A percentile compares a stretch with the other conserved stretches of the same genome.
Evolutionary conservation across 1,284 basidiomycete species (phyloP).

Genomic region (Sporisorium graminicola): DNA sequence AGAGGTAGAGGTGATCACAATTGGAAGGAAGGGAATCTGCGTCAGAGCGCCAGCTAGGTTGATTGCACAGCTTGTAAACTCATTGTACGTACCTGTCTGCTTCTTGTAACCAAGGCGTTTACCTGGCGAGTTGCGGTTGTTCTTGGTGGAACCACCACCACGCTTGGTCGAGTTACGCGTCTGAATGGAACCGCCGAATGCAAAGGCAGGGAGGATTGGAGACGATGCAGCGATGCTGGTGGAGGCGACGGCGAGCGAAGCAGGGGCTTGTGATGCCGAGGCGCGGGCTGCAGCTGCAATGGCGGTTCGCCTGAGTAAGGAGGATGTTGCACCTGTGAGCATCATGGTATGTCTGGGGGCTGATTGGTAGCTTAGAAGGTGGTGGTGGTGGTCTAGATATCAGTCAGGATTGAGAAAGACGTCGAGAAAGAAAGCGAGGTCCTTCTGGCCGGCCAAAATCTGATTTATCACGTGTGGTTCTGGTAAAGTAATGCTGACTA

Average conservation of each 20-base stretch:
- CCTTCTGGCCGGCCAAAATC: slow-evolving; percentile 22
- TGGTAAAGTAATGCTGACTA: slow-evolving; percentile 16
- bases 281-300: slow-evolving; percentile 26
- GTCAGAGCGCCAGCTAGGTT: not conserved
- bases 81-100: slow-evolving; percentile 32
- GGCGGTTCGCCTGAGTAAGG: slow-evolving; percentile 38
- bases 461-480: slow-evolving; percentile 27
- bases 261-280: slow-evolving; percentile 28
- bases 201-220: slow-evolving; percentile 52
- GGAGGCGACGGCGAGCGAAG: slow-evolving; percentile 57
- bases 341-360: slow-evolving; percentile 14
- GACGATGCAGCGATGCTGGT: slow-evolving; percentile 25
- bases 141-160: slow-evolving; percentile 68
- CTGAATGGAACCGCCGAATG: slow-evolving; percentile 65
- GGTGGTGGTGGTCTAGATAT: not conserved
- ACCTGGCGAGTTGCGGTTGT: slow-evolving; percentile 68
- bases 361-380: not conserved
- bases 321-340: slow-evolving; percentile 25
- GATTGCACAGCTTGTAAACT: slow-evolving; percentile 14
- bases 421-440: not conserved
- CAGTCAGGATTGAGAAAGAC: no score
- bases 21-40: not conserved
- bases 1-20: not conserved
- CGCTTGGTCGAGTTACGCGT: slow-evolving; percentile 69
- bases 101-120: slow-evolving; percentile 68